Conservation (phyloP, 139 green algal genomes). For the Tetraselmis striata region DNA sequence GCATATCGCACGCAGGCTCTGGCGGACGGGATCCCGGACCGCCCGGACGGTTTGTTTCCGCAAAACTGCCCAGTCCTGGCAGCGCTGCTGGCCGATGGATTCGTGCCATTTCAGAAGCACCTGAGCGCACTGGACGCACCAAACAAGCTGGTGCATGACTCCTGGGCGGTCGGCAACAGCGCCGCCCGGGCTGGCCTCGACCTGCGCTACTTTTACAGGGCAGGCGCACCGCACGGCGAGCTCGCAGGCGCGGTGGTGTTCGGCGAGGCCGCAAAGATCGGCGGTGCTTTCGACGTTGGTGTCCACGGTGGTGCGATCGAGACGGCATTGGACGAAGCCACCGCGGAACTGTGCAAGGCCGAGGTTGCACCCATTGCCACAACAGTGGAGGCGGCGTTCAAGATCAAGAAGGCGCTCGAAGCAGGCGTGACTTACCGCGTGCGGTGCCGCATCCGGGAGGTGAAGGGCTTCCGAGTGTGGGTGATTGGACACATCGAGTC, state of each 20-base stretch:
- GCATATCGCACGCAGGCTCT: not conserved
- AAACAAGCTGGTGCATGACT: not conserved
- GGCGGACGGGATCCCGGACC: not conserved
- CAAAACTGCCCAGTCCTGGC: not conserved
- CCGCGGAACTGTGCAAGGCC: slow-evolving; percentile 6
- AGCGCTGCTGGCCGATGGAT: not conserved
- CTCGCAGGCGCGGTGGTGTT: not conserved
- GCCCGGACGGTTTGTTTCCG: slow-evolving; percentile 6
- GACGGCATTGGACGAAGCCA: slow-evolving; percentile 10
- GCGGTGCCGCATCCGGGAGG: not conserved
- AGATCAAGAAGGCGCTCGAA: not conserved
- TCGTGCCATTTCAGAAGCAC: not conserved
- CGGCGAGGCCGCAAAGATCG: not conserved
- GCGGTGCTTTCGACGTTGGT: not conserved
- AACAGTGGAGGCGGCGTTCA: not conserved
- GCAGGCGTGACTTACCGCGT: not conserved
- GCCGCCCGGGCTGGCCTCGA: not conserved
- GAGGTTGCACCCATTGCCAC: not conserved
- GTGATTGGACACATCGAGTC: not conserved
- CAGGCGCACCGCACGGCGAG: not conserved
- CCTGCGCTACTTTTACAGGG: slow-evolving; percentile 3
- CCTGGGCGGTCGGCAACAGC: slow-evolving; percentile 4
- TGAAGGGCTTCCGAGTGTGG: not conserved
- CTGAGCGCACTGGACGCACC: not conserved
- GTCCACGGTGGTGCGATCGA: slow-evolving; percentile 4